phyloP scores from a whole-genome alignment of 2,329 filamentous ascomycete genomes.

The Zalaria sp. region DNA sequence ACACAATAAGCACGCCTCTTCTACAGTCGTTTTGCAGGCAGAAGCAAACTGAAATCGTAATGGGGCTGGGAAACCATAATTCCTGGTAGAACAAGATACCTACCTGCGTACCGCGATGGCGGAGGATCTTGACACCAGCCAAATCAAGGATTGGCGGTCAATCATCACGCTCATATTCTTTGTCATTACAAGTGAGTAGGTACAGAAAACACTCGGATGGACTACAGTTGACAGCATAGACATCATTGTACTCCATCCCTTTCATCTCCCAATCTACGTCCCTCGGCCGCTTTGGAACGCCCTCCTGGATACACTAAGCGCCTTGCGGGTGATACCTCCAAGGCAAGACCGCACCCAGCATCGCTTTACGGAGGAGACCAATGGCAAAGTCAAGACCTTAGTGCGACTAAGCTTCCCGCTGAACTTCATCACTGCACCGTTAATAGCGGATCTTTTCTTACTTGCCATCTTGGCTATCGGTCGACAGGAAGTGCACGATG shows the following conservation, averaged over 20 bases:
- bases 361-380: slow-evolving; percentile 9
- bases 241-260: slow-evolving; percentile 54
- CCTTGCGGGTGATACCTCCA: slow-evolving; percentile 39
- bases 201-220: slow-evolving; percentile 11
- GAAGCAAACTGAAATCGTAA: no score
- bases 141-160: slow-evolving; percentile 52
- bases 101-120: slow-evolving; percentile 11
- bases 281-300: slow-evolving; percentile 37
- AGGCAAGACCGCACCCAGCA: slow-evolving; percentile 14
- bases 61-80: no score
- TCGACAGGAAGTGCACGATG: slow-evolving; percentile 50
- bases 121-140: slow-evolving; percentile 32
- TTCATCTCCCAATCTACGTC: slow-evolving; percentile 47
- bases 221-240: slow-evolving; percentile 31
- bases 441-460: slow-evolving; percentile 58
- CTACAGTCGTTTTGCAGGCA: no score
- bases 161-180: slow-evolving; percentile 59
- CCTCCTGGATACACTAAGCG: slow-evolving; percentile 29
- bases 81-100: no score
- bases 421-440: slow-evolving; percentile 57
- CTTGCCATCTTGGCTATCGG: slow-evolving; percentile 57
- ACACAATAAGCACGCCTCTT: no score
- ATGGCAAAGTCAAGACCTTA: slow-evolving; percentile 24
- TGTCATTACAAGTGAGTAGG: slow-evolving; percentile 58
- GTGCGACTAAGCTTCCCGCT: slow-evolving; percentile 45